Evolutionary conservation across 345 rosid species (phyloP), one percentile per base, ranked within the genome.

Genomic region (Ailanthus altissimus): DNA sequence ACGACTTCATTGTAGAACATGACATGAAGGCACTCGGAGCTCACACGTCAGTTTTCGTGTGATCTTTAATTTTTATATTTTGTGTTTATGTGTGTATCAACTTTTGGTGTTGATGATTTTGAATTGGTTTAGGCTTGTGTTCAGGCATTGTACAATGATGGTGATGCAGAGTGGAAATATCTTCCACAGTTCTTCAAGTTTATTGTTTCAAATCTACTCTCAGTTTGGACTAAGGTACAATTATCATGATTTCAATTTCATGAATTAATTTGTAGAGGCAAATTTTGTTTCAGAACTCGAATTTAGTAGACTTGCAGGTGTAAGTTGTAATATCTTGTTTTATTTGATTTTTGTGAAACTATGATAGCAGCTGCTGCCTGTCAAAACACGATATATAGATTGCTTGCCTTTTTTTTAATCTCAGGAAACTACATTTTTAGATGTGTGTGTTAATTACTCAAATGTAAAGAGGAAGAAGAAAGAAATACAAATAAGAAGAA

Each of bases 1-100:
- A 96, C 70, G 98, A 96, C 83, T 96, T 96, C 84, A 90, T 96
- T 25, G 97, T 96, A 20, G 99, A 96, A 67, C 97, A 96, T 76
- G 99, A 96, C 78, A 97, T 96, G 8, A 93, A 96, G 91, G 99
- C 93, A 86, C 97, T 96, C 10, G 99, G 99, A 57, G 94, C 99
- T 85, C 97, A 96, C 85, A 96, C 98, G 98, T 96, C 63, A 20
- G 68, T 73, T 23, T 54, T 38, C 6, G 6, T 12, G 4, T 54
- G 67, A 13, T 2, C 10, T 7, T 56, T 25, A 9, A 28, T 40
- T 50, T 3, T 5, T 63, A 50, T 21, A 21, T 53, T 26, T 6
- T n/a, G 53, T 63, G 53, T 40, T 28, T 20, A 8, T 63, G 28
- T 57, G 60, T 32, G 47, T n/a, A 61, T 32, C 46, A 56, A 7